A percentile compares a stretch with the other conserved stretches of the same genome.
Evolutionary conservation across 129 eudicot species (phyloP).

Genomic region (Cynara cardunculus): DNA sequence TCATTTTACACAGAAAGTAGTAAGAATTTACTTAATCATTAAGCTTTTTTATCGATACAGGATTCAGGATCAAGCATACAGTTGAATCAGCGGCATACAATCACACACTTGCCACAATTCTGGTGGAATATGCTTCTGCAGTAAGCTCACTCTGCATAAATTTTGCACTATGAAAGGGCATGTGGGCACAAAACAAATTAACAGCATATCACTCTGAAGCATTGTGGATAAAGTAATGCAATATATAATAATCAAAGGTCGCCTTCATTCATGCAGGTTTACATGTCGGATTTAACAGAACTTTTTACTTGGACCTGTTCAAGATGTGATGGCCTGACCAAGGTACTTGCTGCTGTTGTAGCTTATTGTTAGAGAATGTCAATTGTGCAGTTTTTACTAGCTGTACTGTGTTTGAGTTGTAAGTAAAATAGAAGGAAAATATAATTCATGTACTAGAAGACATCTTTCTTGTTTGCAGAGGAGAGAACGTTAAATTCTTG

Average conservation of each 20-base stretch:
- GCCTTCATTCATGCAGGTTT: conserved; percentile 52
- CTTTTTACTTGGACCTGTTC: conserved; percentile 94
- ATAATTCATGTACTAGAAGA: neutral
- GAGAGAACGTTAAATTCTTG: neutral
- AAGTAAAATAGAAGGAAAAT: neutral
- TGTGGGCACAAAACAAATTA: neutral
- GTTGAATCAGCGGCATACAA: conserved; percentile 46
- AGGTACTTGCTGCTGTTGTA: conserved; percentile 42
- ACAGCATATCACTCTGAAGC: neutral
- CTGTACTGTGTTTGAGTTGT: neutral
- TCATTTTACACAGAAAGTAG: neutral
- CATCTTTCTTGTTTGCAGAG: neutral
- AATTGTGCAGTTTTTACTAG: neutral
- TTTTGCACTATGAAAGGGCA: neutral
- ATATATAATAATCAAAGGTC: neutral
- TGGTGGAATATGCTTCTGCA: conserved; percentile 92
- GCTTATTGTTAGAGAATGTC: neutral
- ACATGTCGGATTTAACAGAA: conserved; percentile 75
- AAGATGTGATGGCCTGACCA: conserved; percentile 72
- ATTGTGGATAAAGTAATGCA: neutral
- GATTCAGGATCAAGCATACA: conserved; percentile 35
- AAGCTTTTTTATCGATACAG: conserved; percentile 36
- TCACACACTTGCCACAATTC: conserved; percentile 67
- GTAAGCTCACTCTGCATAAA: conserved; percentile 39
- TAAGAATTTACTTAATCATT: neutral